phyloP scores from a whole-genome alignment of 2,329 filamentous ascomycete genomes.

The Calonectria hongkongensis region DNA sequence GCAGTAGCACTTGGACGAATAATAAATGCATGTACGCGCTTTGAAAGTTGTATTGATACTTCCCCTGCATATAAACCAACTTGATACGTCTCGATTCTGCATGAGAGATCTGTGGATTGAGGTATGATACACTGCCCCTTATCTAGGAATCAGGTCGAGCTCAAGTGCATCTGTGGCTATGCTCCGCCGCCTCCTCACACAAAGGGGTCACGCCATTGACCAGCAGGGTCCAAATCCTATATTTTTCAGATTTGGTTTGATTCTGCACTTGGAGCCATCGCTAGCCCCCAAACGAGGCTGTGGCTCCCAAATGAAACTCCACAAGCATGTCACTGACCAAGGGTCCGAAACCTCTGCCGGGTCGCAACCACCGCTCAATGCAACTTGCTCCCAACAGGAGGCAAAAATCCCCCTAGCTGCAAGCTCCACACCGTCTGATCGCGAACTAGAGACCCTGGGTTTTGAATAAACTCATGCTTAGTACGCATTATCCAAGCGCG shows the following conservation, averaged over 20 bases:
- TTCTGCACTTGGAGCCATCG: background rate
- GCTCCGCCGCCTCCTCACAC: background rate
- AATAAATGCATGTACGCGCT: constrained; percentile 7
- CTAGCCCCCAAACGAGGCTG: background rate
- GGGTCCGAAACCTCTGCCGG: constrained; percentile 16
- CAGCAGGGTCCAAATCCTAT: background rate
- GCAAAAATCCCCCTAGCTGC: background rate
- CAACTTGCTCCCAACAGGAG: background rate
- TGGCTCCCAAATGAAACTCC: constrained; percentile 15
- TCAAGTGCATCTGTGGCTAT: background rate
- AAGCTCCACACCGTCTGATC: background rate
- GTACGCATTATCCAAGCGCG: background rate
- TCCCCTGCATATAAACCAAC: background rate
- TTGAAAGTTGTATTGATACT: background rate
- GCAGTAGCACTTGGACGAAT: background rate
- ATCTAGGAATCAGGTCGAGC: background rate
- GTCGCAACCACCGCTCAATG: constrained; percentile 1
- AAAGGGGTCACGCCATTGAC: background rate
- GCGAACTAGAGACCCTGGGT: background rate
- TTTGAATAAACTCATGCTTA: background rate
- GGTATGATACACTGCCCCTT: background rate
- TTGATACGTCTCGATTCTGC: background rate
- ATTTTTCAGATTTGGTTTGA: too few relatives aligned
- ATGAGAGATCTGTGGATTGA: background rate
- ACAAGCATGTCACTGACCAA: constrained; percentile 19